Conservation (phyloP, 768 basidiomycete genomes). For the Pleurotus salmoneostramineus region DNA sequence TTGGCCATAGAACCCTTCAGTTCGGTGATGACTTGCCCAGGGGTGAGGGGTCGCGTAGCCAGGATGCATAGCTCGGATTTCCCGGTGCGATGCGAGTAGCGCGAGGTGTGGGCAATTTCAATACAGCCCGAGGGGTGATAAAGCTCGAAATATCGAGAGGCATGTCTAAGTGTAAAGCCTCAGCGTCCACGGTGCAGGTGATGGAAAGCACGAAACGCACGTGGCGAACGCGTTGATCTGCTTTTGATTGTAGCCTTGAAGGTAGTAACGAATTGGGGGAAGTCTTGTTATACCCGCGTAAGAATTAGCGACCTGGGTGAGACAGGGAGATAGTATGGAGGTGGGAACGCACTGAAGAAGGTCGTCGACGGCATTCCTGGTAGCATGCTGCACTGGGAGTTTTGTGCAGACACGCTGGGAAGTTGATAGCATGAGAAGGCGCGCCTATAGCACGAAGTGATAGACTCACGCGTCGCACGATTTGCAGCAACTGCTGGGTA, state of each 20-base stretch:
- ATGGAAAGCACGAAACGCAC: slow-evolving; percentile 49
- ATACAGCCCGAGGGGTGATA: slow-evolving; percentile 81
- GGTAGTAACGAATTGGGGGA: slow-evolving; percentile 71
- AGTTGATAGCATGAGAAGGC: slow-evolving; percentile 16
- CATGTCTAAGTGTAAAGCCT: slow-evolving; percentile 56
- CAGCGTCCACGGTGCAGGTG: not conserved
- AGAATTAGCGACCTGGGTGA: slow-evolving; percentile 13
- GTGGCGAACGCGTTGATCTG: slow-evolving; percentile 92
- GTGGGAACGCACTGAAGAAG: slow-evolving; percentile 60
- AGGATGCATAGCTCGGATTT: slow-evolving; percentile 88
- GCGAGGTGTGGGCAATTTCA: slow-evolving; percentile 85
- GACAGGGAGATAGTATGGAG: slow-evolving; percentile 18
- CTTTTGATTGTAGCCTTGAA: slow-evolving; percentile 71
- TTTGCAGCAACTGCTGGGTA: slow-evolving; percentile 60
- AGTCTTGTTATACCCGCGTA: slow-evolving; percentile 44
- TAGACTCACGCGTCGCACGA: slow-evolving; percentile 70
- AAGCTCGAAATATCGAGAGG: slow-evolving; percentile 84
- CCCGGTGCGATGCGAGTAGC: slow-evolving; percentile 83
- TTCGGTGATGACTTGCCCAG: slow-evolving; percentile 76
- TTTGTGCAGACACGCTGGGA: slow-evolving; percentile 58
- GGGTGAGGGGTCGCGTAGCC: slow-evolving; percentile 66
- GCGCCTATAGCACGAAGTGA: slow-evolving; percentile 20
- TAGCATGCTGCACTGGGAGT: slow-evolving; percentile 49
- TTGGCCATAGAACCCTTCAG: slow-evolving; percentile 90
- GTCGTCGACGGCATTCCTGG: slow-evolving; percentile 73